A percentile compares a stretch with the other conserved stretches of the same genome.
phyloP scores from a whole-genome alignment of 768 basidiomycete species.

The Pulveroboletus sp. region DNA sequence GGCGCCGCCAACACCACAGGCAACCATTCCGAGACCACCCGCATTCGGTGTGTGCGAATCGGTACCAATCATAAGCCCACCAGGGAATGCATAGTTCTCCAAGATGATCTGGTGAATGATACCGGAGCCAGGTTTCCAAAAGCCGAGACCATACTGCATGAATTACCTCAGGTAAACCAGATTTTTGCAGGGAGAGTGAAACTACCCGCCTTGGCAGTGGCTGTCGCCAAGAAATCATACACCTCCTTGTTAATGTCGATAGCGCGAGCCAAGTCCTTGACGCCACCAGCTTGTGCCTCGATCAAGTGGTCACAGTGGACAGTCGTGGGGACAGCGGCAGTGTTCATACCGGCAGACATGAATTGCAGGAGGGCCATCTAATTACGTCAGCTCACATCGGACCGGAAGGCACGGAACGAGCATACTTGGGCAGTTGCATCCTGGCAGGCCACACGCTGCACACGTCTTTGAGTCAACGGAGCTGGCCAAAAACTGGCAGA shows the following conservation, averaged over 20 bases:
- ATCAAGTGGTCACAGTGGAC: constrained; percentile 99
- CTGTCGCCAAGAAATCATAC: constrained; percentile 97
- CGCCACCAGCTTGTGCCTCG: constrained; percentile 93
- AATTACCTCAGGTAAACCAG: neutral
- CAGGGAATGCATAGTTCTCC: constrained; percentile 99
- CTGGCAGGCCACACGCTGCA: constrained; percentile 82
- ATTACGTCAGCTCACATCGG: constrained; percentile 26
- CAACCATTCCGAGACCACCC: constrained; percentile 98
- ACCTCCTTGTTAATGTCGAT: constrained; percentile 96
- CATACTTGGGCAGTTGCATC: constrained; percentile 83
- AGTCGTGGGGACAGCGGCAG: constrained; percentile 94
- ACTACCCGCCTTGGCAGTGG: constrained; percentile 75
- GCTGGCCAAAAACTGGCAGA: constrained; percentile 11
- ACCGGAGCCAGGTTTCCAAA: constrained; percentile 99
- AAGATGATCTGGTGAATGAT: constrained; percentile 99
- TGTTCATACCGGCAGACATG: constrained; percentile 99
- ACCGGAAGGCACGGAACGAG: constrained; percentile 14
- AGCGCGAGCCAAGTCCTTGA: constrained; percentile 89
- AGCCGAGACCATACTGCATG: constrained; percentile 89
- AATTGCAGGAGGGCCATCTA: constrained; percentile 99
- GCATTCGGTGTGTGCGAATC: constrained; percentile 99
- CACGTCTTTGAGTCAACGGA: constrained; percentile 3
- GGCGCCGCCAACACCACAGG: constrained; percentile 98
- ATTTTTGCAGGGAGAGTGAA: neutral
- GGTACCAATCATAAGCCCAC: constrained; percentile 99